Conservation (phyloP, 1,284 basidiomycete genomes). For the Nidula niveotomentosa region DNA sequence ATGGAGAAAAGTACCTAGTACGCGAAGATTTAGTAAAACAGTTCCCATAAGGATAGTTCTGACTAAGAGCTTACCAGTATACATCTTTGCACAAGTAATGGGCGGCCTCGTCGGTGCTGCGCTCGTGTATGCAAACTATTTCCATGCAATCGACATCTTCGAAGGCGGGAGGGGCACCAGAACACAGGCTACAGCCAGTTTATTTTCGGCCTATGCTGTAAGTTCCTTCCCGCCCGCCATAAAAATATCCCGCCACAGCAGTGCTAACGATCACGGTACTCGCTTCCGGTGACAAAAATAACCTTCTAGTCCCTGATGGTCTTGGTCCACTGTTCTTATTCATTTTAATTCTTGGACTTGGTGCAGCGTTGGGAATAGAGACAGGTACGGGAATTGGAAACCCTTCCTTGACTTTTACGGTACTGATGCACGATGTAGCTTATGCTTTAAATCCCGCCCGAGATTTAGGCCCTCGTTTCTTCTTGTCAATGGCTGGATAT, state of each 20-base stretch:
- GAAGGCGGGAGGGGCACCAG: conserved; percentile 44
- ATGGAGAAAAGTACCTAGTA: conserved; percentile 64
- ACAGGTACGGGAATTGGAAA: conserved; percentile 29
- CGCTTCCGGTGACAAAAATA: conserved; percentile 38
- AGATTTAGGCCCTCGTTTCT: conserved; percentile 54
- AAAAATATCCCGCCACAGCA: conserved; percentile 23
- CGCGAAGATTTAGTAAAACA: conserved; percentile 2
- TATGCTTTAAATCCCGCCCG: conserved; percentile 58
- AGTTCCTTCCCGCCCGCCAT: conserved; percentile 24
- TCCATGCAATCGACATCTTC: conserved; percentile 48
- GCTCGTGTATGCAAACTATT: conserved; percentile 54
- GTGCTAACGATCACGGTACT: conserved; percentile 38
- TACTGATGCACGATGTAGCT: conserved; percentile 18
- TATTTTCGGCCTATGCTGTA: conserved; percentile 40
- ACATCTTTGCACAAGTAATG: conserved; percentile 50
- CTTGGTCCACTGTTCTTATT: conserved; percentile 48
- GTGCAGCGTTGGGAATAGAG: conserved; percentile 46
- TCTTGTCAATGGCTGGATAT: conserved; percentile 52
- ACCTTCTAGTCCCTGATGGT: conserved; percentile 38
- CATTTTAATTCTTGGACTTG: conserved; percentile 46
- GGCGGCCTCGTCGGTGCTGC: conserved; percentile 49
- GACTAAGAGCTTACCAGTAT: conserved; percentile 19
- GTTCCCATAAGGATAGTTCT: too few species aligned
- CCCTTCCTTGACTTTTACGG: conserved; percentile 1
- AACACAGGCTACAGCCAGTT: conserved; percentile 39